A percentile compares a stretch with the other conserved stretches of the same genome.
These are phyloP conservation scores for Lactifluus volemus DNA, from an alignment of 768 basidiomycete species.

Conservation along the genomic window DNA sequence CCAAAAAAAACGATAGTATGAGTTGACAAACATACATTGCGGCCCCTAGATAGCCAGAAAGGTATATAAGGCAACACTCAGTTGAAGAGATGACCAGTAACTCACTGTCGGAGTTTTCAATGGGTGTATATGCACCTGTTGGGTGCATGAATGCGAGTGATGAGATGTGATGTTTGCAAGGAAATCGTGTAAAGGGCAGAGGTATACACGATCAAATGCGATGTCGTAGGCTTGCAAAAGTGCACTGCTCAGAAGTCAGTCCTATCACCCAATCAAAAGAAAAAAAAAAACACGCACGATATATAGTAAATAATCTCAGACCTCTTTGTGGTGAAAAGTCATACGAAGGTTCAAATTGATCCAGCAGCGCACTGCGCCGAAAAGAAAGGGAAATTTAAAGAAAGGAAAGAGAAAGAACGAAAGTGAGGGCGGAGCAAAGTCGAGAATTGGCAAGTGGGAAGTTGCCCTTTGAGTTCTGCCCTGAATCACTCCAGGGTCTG, in stretches of 20 bases:
- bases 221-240: not conserved
- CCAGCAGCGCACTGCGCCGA: conserved; percentile 14
- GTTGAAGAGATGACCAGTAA: not conserved
- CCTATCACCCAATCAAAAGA: not conserved
- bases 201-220: not conserved
- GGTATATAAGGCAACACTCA: not conserved
- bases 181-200: not conserved
- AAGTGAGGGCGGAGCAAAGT: not conserved
- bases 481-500: too few relatives aligned
- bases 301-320: conserved; percentile 1
- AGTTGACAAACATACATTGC: not conserved
- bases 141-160: not conserved
- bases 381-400: not conserved
- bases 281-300: not conserved
- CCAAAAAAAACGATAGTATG: not conserved
- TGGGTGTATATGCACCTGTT: not conserved
- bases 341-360: not conserved
- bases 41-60: not conserved
- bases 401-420: not conserved
- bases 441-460: not conserved
- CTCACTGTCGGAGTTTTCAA: not conserved
- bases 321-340: not conserved
- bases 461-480: too few relatives aligned
- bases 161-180: not conserved
- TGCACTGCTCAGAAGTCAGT: not conserved